Base-by-base conservation (phyloP, 108 stramenopile genomes). In the Thalassiosira profunda region DNA sequence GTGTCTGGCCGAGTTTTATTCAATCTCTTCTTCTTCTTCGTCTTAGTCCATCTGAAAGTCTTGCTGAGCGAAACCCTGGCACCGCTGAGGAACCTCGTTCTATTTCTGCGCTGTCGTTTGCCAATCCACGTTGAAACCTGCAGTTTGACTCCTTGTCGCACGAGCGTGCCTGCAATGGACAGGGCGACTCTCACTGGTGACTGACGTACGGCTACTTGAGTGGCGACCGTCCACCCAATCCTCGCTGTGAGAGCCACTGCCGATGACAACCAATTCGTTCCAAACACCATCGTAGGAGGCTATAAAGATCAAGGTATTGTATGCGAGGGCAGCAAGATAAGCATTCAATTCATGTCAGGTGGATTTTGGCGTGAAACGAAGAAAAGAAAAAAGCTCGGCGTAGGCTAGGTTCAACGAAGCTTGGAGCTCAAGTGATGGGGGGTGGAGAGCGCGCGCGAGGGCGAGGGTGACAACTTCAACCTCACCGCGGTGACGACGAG, bases 51-150 rank as follows among this genome's bases (percentile, higher is more conserved):
- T 65, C 23, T 12, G 18, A 70, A 36, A 24, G 46, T 33, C 45
- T 72, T 44, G 9, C 49, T 72, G 6, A 63, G 21, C 42, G 33
- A 63, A 21, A 72, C 30, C 61, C 37, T 62, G 23, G 63, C n/a
- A 2, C 61, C 53, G 40, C 36, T 65, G 34, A 52, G 2, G 3
- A 37, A 31, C 31, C 20, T 47, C 29, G 31, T 18, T 24, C 23
- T 65, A 36, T 47, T 45, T 6, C 31, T 65, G 12, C 51, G 46
- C 2, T 31, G 55, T 26, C 53, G 63, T 6, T 21, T 51, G 8
- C 40, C 18, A 38, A 65, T 65, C 63, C 48, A 65, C 2, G 51
- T 26, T 14, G 40, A 23, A 3, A 49, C 20, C 14, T 26, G 25
- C 1, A 57, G 36, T 17, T 57, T 57, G 56, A 57, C 12, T 20